phyloP scores from a whole-genome alignment of 768 basidiomycete genomes.

The Phylloporus sp. region DNA sequence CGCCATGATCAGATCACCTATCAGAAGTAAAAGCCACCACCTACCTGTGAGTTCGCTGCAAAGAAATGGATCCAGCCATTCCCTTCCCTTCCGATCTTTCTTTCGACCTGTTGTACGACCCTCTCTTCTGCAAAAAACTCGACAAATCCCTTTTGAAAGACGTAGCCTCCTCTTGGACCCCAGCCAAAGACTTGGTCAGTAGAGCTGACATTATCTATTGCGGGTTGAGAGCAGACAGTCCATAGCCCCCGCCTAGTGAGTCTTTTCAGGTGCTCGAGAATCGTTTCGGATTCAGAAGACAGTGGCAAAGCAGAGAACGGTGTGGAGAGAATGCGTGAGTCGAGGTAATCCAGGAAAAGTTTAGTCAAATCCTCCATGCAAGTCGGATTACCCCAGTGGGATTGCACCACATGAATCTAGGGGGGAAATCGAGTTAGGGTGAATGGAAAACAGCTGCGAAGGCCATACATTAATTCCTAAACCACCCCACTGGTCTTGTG shows the following conservation, averaged over 20 bases:
- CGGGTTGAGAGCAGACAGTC: constrained; percentile 96
- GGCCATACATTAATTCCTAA: constrained; percentile 50
- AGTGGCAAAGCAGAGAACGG: constrained; percentile 87
- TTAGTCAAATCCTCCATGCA: constrained; percentile 62
- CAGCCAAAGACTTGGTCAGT: constrained; percentile 82
- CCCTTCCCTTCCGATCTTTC: constrained; percentile 48
- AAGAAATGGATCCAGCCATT: constrained; percentile 77
- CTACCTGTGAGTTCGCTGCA: constrained; percentile 73
- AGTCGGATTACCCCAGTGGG: constrained; percentile 70
- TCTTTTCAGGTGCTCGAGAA: constrained; percentile 69
- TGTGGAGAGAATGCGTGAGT: constrained; percentile 65
- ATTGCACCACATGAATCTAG: constrained; percentile 58
- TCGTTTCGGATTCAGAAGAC: constrained; percentile 74
- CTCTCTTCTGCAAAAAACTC: constrained; percentile 82
- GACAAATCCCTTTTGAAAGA: constrained; percentile 96
- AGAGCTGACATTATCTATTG: constrained; percentile 74
- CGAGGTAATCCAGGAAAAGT: constrained; percentile 78
- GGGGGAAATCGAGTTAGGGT: background rate
- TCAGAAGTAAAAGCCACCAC: constrained; percentile 9
- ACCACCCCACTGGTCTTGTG: constrained; percentile 73
- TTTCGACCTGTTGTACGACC: constrained; percentile 57
- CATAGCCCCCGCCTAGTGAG: constrained; percentile 83
- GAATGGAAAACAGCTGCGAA: background rate
- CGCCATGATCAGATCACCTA: background rate
- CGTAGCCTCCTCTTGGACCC: constrained; percentile 89